Evolutionary conservation across 257 asterid species (phyloP).

Genomic region (Scutellaria galericulata): DNA sequence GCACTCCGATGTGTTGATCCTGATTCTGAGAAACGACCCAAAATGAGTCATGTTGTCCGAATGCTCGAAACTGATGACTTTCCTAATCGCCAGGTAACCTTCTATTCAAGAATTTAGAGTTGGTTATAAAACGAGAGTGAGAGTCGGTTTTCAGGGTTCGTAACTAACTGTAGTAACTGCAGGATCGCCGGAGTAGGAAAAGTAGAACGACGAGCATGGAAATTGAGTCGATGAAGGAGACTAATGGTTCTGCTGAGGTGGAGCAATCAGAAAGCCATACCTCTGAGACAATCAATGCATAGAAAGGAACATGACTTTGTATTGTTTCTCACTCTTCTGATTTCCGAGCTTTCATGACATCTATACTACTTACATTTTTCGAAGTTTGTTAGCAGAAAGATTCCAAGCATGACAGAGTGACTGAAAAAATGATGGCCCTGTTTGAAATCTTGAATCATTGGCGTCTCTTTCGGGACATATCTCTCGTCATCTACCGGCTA

Average conservation of each 20-base stretch:
- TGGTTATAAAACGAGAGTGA: not conserved
- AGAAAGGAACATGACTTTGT: slow-evolving; percentile 47
- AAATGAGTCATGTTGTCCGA: slow-evolving; percentile 86
- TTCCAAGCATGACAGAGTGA: slow-evolving; percentile 49
- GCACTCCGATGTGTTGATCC: slow-evolving; percentile 96
- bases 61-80: slow-evolving; percentile 92
- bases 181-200: slow-evolving; percentile 77
- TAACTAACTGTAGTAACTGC: slow-evolving; percentile 17
- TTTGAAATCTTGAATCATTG: slow-evolving; percentile 46
- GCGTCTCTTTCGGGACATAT: slow-evolving; percentile 38
- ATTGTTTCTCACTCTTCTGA: slow-evolving; percentile 34
- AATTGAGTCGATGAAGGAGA: slow-evolving; percentile 64
- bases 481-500: slow-evolving; percentile 38
- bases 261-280: slow-evolving; percentile 51
- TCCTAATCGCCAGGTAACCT: slow-evolving; percentile 76
- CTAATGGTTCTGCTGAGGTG: slow-evolving; percentile 52
- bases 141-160: not conserved
- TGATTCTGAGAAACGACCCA: slow-evolving; percentile 90
- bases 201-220: slow-evolving; percentile 80
- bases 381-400: slow-evolving; percentile 51
- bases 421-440: slow-evolving; percentile 37
- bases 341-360: slow-evolving; percentile 39
- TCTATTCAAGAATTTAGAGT: slow-evolving; percentile 15
- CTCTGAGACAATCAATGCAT: slow-evolving; percentile 49
- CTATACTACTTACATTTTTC: slow-evolving; percentile 43